Percentiles rank a stretch among this genome's conserved stretches.
These are phyloP conservation scores for Parastagonospora avenae DNA, from an alignment of 2,329 filamentous ascomycete species.

Conservation along the genomic window DNA sequence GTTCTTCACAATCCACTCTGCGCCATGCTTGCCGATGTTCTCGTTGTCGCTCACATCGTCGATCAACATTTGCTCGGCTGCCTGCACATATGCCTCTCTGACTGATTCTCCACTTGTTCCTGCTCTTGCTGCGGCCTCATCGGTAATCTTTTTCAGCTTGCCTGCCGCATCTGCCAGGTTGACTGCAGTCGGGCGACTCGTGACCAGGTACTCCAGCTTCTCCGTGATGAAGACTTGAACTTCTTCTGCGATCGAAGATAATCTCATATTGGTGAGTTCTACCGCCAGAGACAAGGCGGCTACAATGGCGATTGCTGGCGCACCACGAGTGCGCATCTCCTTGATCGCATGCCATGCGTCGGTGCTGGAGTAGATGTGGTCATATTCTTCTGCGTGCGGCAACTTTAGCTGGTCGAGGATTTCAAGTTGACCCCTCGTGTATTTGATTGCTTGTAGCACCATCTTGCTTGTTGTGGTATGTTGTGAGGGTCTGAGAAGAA, in stretches of 20 bases:
- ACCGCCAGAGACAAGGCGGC: conserved; percentile 87
- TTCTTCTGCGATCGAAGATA: conserved; percentile 62
- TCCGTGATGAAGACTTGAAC: conserved; percentile 71
- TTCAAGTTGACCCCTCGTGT: conserved; percentile 71
- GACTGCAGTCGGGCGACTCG: conserved; percentile 90
- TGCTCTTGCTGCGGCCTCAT: conserved; percentile 52
- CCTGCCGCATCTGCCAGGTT: conserved; percentile 89
- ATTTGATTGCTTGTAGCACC: conserved; percentile 78
- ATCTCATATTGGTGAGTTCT: conserved; percentile 69
- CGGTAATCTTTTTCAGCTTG: conserved; percentile 72
- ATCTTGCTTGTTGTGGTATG: conserved; percentile 36
- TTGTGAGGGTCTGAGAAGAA: conserved; percentile 15
- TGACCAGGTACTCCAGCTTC: conserved; percentile 84
- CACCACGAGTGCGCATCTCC: conserved; percentile 78
- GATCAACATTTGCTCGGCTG: conserved; percentile 83
- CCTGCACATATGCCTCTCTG: conserved; percentile 72
- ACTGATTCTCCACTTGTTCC: conserved; percentile 60
- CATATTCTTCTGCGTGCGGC: conserved; percentile 80
- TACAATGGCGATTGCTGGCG: conserved; percentile 97
- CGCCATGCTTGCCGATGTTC: conserved; percentile 81
- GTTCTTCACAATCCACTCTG: conserved; percentile 77
- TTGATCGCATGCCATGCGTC: conserved; percentile 84
- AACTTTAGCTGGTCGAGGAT: conserved; percentile 85
- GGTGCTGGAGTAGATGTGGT: conserved; percentile 69
- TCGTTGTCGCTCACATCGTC: conserved; percentile 89